phyloP scores from a whole-genome alignment of 2,329 filamentous ascomycete genomes.

The Penicillium sp. region DNA sequence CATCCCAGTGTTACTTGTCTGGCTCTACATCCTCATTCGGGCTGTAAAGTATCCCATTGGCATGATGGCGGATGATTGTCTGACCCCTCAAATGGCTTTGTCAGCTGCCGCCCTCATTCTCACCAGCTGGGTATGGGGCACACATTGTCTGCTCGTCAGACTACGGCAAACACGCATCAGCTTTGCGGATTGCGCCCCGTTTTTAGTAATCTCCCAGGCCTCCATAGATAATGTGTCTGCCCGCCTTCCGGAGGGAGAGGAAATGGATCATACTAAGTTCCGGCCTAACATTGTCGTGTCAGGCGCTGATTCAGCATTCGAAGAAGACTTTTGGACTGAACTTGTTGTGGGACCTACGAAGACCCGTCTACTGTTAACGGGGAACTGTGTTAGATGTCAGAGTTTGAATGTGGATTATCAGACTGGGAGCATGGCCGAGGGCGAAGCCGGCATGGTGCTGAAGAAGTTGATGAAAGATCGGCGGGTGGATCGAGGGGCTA shows the following conservation, averaged over 20 bases:
- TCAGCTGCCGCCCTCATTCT: not conserved
- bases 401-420: conserved; percentile 72
- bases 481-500: conserved; percentile 67
- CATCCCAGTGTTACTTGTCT: not conserved
- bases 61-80: not conserved
- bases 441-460: conserved; percentile 61
- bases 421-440: conserved; percentile 60
- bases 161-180: conserved; percentile 24
- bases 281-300: conserved; percentile 71
- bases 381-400: conserved; percentile 68
- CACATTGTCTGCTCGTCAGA: not conserved
- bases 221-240: conserved; percentile 68
- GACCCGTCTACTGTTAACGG: conserved; percentile 58
- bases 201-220: conserved; percentile 68
- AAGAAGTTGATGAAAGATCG: conserved; percentile 71
- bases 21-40: not conserved
- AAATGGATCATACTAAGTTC: conserved; percentile 68
- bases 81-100: not conserved
- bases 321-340: conserved; percentile 73
- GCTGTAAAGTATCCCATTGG: not conserved
- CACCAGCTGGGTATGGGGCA: not conserved
- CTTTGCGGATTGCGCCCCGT: conserved; percentile 51
- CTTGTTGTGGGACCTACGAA: conserved; percentile 45
- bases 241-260: conserved; percentile 51
- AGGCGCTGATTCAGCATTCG: conserved; percentile 58